These are phyloP conservation scores for Fusarium hostae DNA, from an alignment of 2,329 filamentous ascomycete genomes.

Conservation along the genomic window DNA sequence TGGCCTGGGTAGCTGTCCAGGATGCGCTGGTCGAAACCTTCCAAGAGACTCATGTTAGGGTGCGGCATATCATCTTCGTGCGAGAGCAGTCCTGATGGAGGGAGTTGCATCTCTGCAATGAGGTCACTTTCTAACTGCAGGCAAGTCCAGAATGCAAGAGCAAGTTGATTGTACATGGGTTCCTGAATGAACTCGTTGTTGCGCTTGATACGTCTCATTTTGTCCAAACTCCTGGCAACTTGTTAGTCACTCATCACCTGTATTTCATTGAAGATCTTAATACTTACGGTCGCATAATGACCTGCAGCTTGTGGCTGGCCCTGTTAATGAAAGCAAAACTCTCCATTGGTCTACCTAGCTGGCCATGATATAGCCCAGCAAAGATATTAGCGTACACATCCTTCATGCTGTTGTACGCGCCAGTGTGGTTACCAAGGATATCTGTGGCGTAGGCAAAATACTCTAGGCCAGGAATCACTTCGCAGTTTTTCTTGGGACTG, in stretches of 20 bases:
- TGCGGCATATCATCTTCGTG: conserved; percentile 74
- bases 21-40: conserved; percentile 59
- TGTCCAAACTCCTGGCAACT: conserved; percentile 58
- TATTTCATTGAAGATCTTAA: not conserved
- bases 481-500: conserved; percentile 70
- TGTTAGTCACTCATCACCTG: not conserved
- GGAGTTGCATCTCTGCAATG: conserved; percentile 80
- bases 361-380: conserved; percentile 90
- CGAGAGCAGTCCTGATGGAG: conserved; percentile 69
- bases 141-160: conserved; percentile 91
- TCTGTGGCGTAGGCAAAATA: conserved; percentile 90
- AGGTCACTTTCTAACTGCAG: conserved; percentile 95
- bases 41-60: conserved; percentile 64
- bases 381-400: conserved; percentile 88
- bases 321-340: conserved; percentile 74
- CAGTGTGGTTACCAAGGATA: conserved; percentile 84
- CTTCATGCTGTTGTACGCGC: conserved; percentile 80
- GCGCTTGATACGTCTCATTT: conserved; percentile 56
- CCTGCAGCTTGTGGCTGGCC: conserved; percentile 69
- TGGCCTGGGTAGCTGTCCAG: conserved; percentile 71
- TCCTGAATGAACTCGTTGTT: conserved; percentile 54
- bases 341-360: conserved; percentile 85
- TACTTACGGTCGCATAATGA: conserved; percentile 80
- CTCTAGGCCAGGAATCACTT: conserved; percentile 87
- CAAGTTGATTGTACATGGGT: conserved; percentile 67